These are phyloP conservation scores for Salix purpurea DNA, from an alignment of 345 rosid species.

Conservation along the genomic window DNA sequence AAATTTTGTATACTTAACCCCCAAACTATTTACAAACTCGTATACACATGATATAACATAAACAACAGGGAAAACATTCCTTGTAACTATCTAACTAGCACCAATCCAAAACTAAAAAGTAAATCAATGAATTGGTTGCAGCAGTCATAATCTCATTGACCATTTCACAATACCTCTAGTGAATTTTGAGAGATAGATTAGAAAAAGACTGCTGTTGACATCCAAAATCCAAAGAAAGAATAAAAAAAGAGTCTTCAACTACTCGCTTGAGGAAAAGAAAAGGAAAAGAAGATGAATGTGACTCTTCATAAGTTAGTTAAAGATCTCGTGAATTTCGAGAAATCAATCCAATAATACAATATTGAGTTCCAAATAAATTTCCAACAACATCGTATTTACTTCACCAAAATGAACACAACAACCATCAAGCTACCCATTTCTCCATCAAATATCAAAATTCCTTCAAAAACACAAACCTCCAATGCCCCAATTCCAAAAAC, in stretches of 20 bases:
- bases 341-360: slow-evolving; percentile 10
- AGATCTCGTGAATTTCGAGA: slow-evolving; percentile 18
- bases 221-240: slow-evolving; percentile 13
- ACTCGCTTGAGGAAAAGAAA: neutral
- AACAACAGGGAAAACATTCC: neutral
- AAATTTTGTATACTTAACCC: neutral
- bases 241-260: neutral
- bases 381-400: slow-evolving; percentile 2
- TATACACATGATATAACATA: neutral
- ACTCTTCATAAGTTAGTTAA: slow-evolving; percentile 5
- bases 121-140: slow-evolving; percentile 11
- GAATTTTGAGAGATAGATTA: neutral
- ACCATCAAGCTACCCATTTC: neutral
- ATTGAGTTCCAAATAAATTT: slow-evolving; percentile 9
- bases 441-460: neutral
- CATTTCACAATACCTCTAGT: neutral
- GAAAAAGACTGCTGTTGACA: slow-evolving; percentile 10
- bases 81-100: slow-evolving; percentile 7
- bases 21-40: slow-evolving; percentile 3
- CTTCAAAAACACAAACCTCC: neutral
- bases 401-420: neutral
- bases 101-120: neutral
- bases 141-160: slow-evolving; percentile 14
- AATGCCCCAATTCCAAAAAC: neutral
- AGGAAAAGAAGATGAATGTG: slow-evolving; percentile 3